phyloP scores from a whole-genome alignment of 2,329 filamentous ascomycete genomes.

The Penicillium sp. region DNA sequence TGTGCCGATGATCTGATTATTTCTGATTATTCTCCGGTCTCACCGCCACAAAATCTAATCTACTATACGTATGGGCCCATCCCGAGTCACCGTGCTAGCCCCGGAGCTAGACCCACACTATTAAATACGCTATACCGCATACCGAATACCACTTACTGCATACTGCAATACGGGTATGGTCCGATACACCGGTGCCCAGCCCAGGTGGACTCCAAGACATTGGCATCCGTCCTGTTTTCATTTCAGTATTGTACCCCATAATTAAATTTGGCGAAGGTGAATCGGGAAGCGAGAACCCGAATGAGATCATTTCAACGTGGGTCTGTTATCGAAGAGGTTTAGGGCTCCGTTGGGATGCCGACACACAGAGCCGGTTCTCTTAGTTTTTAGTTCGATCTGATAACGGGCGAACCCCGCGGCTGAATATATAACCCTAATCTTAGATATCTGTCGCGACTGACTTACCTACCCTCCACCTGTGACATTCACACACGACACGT shows the following conservation, averaged over 20 bases:
- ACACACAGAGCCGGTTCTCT: constrained; percentile 1
- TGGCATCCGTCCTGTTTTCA: background rate
- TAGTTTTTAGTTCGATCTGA: constrained; percentile 8
- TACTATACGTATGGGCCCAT: no score
- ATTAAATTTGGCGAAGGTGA: background rate
- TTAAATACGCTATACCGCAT: background rate
- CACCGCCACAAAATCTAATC: background rate
- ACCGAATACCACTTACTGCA: no score
- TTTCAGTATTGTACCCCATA: background rate
- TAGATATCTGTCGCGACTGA: background rate
- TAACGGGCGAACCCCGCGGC: constrained; percentile 8
- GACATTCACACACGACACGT: no score
- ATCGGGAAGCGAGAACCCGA: background rate
- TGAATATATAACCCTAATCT: constrained; percentile 1
- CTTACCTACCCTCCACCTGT: no score
- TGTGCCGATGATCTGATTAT: background rate
- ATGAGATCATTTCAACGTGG: constrained; percentile 1
- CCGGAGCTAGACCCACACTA: background rate
- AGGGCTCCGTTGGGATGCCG: background rate
- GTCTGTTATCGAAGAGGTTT: background rate
- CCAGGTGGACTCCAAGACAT: background rate
- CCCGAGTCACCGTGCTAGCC: background rate
- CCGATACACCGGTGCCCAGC: background rate
- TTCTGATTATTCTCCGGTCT: background rate
- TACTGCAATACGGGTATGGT: background rate